Evolutionary conservation across 129 eudicot species (phyloP).

Genomic region (Glebionis coronaria): DNA sequence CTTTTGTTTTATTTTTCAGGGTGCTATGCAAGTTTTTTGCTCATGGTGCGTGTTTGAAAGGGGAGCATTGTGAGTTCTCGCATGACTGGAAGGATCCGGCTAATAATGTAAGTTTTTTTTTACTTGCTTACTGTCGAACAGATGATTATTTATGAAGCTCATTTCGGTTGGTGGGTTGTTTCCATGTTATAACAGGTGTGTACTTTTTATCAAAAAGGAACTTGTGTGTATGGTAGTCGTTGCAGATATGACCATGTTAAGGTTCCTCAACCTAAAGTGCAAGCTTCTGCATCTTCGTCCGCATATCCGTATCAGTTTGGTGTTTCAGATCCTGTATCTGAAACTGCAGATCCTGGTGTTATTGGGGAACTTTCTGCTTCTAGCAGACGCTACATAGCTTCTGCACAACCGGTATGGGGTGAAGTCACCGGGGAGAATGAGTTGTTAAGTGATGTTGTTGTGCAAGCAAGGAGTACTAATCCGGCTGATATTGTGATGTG

Average conservation of each 20-base stretch:
- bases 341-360: constrained; percentile 25
- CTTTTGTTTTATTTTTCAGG: constrained; percentile 37
- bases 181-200: constrained; percentile 49
- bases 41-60: constrained; percentile 92
- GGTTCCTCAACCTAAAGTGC: constrained; percentile 35
- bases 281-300: constrained; percentile 57
- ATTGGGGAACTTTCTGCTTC: constrained; percentile 48
- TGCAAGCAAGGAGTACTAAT: constrained; percentile 35
- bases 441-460: constrained; percentile 28
- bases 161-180: constrained; percentile 7
- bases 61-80: constrained; percentile 86
- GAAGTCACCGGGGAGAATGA: constrained; percentile 35
- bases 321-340: constrained; percentile 36
- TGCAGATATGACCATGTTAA: constrained; percentile 91
- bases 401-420: constrained; percentile 40
- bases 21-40: constrained; percentile 89
- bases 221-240: constrained; percentile 77
- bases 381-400: constrained; percentile 34
- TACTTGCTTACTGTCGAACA: neutral
- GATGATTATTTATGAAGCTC: neutral
- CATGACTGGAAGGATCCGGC: constrained; percentile 95
- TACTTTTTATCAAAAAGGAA: constrained; percentile 88
- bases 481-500: constrained; percentile 59
- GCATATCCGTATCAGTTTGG: constrained; percentile 31
- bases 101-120: constrained; percentile 31